Evolutionary conservation across 2,329 filamentous ascomycete species (phyloP).

Genomic region (Hypoxylon rubiginosum): DNA sequence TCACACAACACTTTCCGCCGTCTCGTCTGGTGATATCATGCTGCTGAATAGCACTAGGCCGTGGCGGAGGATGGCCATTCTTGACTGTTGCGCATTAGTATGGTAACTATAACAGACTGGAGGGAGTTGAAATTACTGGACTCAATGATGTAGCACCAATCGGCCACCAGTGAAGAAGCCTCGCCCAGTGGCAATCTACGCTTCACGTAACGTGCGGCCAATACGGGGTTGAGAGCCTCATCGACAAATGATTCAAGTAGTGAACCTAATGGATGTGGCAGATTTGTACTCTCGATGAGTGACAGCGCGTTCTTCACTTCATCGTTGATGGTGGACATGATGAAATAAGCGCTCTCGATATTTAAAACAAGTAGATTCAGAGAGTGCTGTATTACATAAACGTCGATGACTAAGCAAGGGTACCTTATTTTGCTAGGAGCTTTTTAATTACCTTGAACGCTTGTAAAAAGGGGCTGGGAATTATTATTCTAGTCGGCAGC

Average conservation of each 20-base stretch:
- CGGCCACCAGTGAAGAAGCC: slow-evolving; percentile 27
- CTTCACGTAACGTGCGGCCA: slow-evolving; percentile 31
- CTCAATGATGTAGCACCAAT: slow-evolving; percentile 50
- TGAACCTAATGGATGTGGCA: slow-evolving; percentile 27
- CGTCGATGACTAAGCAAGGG: too few relatives aligned
- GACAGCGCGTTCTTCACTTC: slow-evolving; percentile 19
- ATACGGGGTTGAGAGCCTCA: slow-evolving; percentile 29
- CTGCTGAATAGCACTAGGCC: slow-evolving; percentile 19
- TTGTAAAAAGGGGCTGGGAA: too few relatives aligned
- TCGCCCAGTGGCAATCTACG: slow-evolving; percentile 16
- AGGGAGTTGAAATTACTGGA: slow-evolving; percentile 38
- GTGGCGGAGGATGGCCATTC: slow-evolving; percentile 29
- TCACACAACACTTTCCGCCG: slow-evolving; percentile 46
- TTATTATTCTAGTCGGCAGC: too few relatives aligned
- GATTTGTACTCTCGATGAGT: slow-evolving; percentile 20
- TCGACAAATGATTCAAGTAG: slow-evolving; percentile 28
- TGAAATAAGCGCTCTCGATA: background rate
- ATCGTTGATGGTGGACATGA: slow-evolving; percentile 10
- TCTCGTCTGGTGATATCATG: slow-evolving; percentile 42
- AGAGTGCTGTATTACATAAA: too few relatives aligned
- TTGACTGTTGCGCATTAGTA: slow-evolving; percentile 29
- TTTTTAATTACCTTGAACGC: too few relatives aligned
- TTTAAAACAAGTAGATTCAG: too few relatives aligned
- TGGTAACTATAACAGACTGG: background rate
- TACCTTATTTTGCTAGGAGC: too few relatives aligned